Percentiles rank a stretch among this genome's conserved stretches.
Conservation (phyloP, 1,284 basidiomycete genomes). For the Kwoniella shivajii region DNA sequence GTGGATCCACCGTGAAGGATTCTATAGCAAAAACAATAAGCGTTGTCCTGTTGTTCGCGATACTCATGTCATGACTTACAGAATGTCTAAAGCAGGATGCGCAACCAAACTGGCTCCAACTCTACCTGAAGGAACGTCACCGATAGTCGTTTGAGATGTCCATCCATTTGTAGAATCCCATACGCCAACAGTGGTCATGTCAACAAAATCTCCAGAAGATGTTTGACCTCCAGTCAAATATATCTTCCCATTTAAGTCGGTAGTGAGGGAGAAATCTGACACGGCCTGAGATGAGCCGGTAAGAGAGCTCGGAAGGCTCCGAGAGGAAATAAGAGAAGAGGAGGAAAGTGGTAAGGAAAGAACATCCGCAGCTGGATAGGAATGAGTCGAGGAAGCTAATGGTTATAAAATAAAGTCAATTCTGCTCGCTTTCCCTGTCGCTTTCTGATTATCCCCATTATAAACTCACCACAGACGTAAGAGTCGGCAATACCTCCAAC, state of each 20-base stretch:
- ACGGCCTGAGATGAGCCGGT: conserved; percentile 45
- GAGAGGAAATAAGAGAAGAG: conserved; percentile 29
- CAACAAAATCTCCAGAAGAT: conserved; percentile 40
- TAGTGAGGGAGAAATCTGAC: conserved; percentile 49
- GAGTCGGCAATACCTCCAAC: conserved; percentile 51
- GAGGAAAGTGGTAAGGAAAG: conserved; percentile 37
- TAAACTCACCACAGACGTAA: conserved; percentile 46
- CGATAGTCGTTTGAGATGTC: conserved; percentile 38
- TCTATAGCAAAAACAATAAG: conserved; percentile 17
- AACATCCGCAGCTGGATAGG: conserved; percentile 45
- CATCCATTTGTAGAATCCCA: conserved; percentile 46
- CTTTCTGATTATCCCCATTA: not conserved
- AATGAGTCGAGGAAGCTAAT: conserved; percentile 32
- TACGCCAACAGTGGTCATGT: conserved; percentile 38
- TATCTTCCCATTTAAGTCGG: conserved; percentile 33
- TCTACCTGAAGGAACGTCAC: conserved; percentile 45
- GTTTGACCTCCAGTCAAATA: conserved; percentile 49
- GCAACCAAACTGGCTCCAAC: conserved; percentile 50
- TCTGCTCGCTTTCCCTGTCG: not conserved
- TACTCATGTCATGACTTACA: conserved; percentile 24
- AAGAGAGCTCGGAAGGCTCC: conserved; percentile 32
- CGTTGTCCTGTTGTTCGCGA: not conserved
- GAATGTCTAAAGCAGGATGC: conserved; percentile 46
- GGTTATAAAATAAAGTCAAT: not conserved
- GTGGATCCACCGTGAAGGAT: conserved; percentile 48